Percentiles rank a stretch among this genome's conserved stretches.
Evolutionary conservation across 225 moss, liverwort and hornwort species (phyloP).

Genomic region (Neckera pumila): DNA sequence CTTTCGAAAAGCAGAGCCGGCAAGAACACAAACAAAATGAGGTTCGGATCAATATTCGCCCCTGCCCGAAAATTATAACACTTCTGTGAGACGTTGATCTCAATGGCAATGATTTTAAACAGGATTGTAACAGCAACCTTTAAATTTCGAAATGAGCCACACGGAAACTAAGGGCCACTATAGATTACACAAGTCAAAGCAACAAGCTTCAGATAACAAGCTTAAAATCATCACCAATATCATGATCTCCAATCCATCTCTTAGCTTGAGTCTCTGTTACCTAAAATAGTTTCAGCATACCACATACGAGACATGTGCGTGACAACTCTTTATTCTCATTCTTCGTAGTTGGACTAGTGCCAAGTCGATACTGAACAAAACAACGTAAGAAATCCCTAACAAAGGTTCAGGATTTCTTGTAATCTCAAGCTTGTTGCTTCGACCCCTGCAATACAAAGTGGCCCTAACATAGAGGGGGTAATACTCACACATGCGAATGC

Average conservation of each 20-base stretch:
- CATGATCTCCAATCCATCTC: not conserved
- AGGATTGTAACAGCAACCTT: not conserved
- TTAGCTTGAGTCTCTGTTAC: not conserved
- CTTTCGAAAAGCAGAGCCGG: constrained; percentile 96
- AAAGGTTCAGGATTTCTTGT: not conserved
- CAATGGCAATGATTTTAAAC: not conserved
- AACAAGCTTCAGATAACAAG: not conserved
- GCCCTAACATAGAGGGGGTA: not conserved
- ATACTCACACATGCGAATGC: constrained; percentile 79
- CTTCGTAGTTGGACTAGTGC: not conserved
- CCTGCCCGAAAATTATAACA: constrained; percentile 32
- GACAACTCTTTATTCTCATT: not conserved
- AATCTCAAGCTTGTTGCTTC: not conserved
- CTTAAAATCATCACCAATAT: not conserved
- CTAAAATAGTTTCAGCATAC: not conserved
- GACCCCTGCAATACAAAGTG: not conserved
- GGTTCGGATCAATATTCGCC: constrained; percentile 67
- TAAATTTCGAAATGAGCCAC: not conserved
- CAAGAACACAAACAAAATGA: constrained; percentile 86
- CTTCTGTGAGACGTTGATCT: not conserved
- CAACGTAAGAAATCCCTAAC: not conserved
- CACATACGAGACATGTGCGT: not conserved
- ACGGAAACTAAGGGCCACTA: not conserved
- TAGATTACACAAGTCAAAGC: not conserved
- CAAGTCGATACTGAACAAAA: not conserved